Conservation (phyloP, 148 eudicot species). For the Vaccinium macrocarpon region DNA sequence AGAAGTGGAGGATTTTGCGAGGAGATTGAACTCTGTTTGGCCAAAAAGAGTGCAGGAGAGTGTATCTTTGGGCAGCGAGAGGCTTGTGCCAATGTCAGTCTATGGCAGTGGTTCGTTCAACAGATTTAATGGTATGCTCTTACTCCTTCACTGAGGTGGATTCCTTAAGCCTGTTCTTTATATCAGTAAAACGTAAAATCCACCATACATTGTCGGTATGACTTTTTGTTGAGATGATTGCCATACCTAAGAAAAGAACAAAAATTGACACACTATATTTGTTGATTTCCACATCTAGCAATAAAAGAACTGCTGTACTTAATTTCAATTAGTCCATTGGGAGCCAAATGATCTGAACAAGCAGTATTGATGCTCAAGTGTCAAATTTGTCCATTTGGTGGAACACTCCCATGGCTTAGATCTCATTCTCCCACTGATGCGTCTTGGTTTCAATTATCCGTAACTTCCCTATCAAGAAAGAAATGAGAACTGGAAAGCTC, state of each 20-base stretch:
- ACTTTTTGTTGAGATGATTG: no score
- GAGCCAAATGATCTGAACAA: not conserved
- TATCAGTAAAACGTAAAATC: not conserved
- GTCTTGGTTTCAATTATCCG: not conserved
- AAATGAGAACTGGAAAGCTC: not conserved
- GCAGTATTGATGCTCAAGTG: not conserved
- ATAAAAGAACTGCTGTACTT: no score
- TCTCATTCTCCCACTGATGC: not conserved
- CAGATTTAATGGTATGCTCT: not conserved
- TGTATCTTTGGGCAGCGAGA: not conserved
- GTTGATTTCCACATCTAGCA: no score
- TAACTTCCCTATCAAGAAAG: not conserved
- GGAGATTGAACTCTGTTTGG: conserved; percentile 10
- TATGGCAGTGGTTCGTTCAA: not conserved
- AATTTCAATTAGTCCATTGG: no score
- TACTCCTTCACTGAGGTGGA: not conserved
- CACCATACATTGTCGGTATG: not conserved
- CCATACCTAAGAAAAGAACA: no score
- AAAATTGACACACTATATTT: no score
- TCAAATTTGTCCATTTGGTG: not conserved
- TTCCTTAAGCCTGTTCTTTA: not conserved
- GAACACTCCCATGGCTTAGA: not conserved
- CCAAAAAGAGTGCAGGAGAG: conserved; percentile 6
- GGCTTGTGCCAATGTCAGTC: not conserved
- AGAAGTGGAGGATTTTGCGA: conserved; percentile 53